These are phyloP conservation scores for Apophysomyces sp. DNA, from an alignment of 371 early-diverging fungal genomes.

Conservation along the genomic window DNA sequence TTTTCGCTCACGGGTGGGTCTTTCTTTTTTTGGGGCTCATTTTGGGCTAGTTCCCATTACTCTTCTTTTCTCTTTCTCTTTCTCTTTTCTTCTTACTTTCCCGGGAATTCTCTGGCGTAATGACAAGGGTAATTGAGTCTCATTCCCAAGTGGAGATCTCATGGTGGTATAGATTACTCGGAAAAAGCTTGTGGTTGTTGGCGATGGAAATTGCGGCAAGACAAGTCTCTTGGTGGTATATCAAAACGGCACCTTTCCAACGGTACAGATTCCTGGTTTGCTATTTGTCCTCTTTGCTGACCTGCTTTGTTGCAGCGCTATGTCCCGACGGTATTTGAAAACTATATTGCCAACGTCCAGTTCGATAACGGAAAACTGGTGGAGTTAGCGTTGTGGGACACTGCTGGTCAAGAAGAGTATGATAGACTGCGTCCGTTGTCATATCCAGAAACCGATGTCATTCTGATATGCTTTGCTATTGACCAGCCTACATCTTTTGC, in stretches of 20 bases:
- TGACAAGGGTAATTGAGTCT: not conserved
- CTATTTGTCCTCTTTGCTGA: not conserved
- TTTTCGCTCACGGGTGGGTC: not conserved
- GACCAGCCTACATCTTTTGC: slow-evolving; percentile 66
- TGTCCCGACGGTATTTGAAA: slow-evolving; percentile 80
- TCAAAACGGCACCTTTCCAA: slow-evolving; percentile 83
- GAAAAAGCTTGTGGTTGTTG: slow-evolving; percentile 58
- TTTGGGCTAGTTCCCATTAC: not conserved
- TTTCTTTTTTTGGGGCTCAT: slow-evolving; percentile 1
- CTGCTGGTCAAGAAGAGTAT: slow-evolving; percentile 93
- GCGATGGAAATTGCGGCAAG: slow-evolving; percentile 82
- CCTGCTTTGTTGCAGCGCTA: slow-evolving; percentile 28
- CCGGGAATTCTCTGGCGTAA: not conserved
- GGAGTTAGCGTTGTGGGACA: slow-evolving; percentile 71
- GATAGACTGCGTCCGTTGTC: slow-evolving; percentile 78
- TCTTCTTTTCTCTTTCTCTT: not conserved
- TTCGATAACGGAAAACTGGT: slow-evolving; percentile 63
- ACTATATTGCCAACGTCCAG: slow-evolving; percentile 65
- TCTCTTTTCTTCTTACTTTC: not conserved
- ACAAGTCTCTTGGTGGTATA: slow-evolving; percentile 84
- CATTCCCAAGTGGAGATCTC: not conserved
- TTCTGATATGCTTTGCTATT: slow-evolving; percentile 71
- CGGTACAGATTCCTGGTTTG: slow-evolving; percentile 47
- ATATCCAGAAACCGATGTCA: slow-evolving; percentile 75
- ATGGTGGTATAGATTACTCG: slow-evolving; percentile 32